Base-by-base conservation (phyloP, 768 basidiomycete species). In the Cystoderma amianthinum region DNA sequence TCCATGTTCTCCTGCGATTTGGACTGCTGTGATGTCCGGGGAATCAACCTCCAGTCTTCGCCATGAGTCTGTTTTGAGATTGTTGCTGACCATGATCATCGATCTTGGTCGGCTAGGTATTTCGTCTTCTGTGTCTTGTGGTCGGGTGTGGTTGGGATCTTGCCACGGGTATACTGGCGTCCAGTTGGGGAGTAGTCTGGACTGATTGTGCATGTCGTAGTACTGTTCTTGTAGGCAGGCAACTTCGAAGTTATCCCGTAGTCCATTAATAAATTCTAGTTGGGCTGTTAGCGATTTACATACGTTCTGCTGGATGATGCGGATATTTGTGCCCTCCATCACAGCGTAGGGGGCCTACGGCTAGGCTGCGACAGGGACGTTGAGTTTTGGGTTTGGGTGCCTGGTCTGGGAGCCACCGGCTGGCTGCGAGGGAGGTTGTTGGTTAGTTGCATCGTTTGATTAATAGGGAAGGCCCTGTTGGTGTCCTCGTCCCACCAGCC, bases 1-100 rank as follows among this genome's bases (percentile, higher is more conserved):
- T 0, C 53, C 51, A 2, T 39, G 33, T 7, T 7, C 21, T 2
- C 50, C 54, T 2, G 22, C 15, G 2, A 64, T 10, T 13, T 49
- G 41, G 0, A 62, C 45, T 1, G 46, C 60, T 3, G 51, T 53
- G 9, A 67, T 37, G 38, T 64, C 61, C 10, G 35, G 32, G 6
- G 44, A 38, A 1, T 47, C 41, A 9, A 59, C 46, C 2, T 40
- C 19, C 9, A 60, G 13, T 16, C 44, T 45, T n/a, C 33, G 32
- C 59, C 62, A 63, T 5, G 42, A 15, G 34, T 49, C 48, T 4
- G 57, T 53, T 15, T 38, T 30, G 1, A 58, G 4, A 1, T 16
- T n/a, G 7, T 25, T 42, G 28, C 45, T 56, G 10, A 61, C 41
- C 10, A 57, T 45, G 0, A 49, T 48, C 9, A 53, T 38, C 6